Evolutionary conservation across 345 rosid species (phyloP).

Genomic region (Pseudoturritis turrita): DNA sequence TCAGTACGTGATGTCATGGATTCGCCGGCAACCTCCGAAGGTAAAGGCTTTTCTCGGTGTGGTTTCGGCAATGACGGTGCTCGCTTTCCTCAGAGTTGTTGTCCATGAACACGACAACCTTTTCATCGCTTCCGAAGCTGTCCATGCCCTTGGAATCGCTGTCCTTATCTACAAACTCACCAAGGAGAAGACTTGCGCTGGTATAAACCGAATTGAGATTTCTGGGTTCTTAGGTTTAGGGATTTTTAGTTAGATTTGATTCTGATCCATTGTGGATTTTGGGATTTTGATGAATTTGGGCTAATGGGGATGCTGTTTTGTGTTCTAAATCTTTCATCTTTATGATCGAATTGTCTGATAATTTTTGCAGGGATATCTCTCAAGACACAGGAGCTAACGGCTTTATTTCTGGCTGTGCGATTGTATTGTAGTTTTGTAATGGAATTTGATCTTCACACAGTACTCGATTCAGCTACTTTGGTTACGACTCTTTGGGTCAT

Average conservation of each 20-base stretch:
- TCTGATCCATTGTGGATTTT: background rate
- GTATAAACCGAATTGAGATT: conserved; percentile 8
- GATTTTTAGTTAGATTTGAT: background rate
- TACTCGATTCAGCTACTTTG: conserved; percentile 76
- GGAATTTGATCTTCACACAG: conserved; percentile 86
- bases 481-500: conserved; percentile 85
- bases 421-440: conserved; percentile 85
- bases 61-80: conserved; percentile 51
- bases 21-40: conserved; percentile 79
- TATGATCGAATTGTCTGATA: background rate
- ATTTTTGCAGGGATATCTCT: conserved; percentile 64
- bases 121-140: conserved; percentile 83
- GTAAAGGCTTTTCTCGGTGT: conserved; percentile 60
- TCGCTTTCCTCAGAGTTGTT: conserved; percentile 61
- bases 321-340: background rate
- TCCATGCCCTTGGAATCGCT: conserved; percentile 71
- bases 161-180: conserved; percentile 86
- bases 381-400: conserved; percentile 86
- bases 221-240: background rate
- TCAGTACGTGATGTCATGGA: conserved; percentile 57
- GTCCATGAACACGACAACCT: conserved; percentile 88
- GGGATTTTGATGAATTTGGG: background rate
- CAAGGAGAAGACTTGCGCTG: conserved; percentile 88
- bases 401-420: conserved; percentile 71
- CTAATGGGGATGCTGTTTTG: background rate